Evolutionary conservation across 2,329 filamentous ascomycete species (phyloP), one percentile per base, ranked within the genome.

Genomic region (Stemphylium vesicarium): DNA sequence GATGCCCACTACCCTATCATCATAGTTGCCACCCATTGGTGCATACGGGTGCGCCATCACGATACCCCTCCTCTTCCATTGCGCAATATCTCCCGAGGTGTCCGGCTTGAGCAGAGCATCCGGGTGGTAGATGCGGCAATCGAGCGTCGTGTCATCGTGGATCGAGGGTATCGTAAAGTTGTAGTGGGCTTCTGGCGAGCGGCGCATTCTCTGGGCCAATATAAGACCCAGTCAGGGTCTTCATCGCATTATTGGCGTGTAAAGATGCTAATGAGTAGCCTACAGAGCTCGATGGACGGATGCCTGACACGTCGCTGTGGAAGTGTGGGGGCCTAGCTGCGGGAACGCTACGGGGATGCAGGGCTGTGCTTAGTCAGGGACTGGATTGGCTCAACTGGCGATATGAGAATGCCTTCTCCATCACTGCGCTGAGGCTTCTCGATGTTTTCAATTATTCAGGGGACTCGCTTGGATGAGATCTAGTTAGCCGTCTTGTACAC

Each of bases 1-100:
- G 8, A 85, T 79, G n/a, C 85, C 81, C 1, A 98, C 88, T 0
- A 96, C 82, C 0, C 85, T 84, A 71, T 98, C 93, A 71, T 98
- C 91, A 70, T 87, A 95, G 73, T 81, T 87, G 4, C 94, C 95
- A 4, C 95, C 95, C 46, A 98, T 79, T 0, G 91, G 88, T 31
- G 91, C 92, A 71, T 98, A 98, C 0, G 95, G 94, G 74, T 98
- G 95, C 11, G 93, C 93, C 35, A 98, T 79, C 3, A 96, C 80
- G 0, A 87, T 86, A 3, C 81, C 85, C 56, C 75, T 80, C 54
- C 73, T 78, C 41, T 56, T 69, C 75, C 74, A 78, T 59, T 29
- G 31, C 26, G 11, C 43, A 8, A 29, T 45, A 26, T 24, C 15
- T 5, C 29, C n/a, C 49, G 18, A 47, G 11, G 46, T 32, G 3